Base-by-base conservation (phyloP, 805 yeast species). In the Debaryomyces tyrocola region DNA sequence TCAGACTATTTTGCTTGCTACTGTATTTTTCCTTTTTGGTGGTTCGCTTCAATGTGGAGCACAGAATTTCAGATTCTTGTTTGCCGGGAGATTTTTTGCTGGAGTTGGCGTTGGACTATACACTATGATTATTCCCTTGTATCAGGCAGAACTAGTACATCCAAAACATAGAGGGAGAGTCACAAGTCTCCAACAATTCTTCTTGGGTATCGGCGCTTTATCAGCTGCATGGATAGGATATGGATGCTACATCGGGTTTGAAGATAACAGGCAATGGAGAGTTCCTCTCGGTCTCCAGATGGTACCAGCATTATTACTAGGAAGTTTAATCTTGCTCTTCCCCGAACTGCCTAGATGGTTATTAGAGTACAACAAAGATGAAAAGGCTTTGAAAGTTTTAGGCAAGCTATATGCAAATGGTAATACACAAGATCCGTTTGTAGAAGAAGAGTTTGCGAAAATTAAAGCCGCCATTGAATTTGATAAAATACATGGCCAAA, bases 261-360 rank as follows among this genome's bases (percentile, higher is more conserved):
- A 6, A 7, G 27, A 24, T 24, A 4, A 24, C 27, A 24, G 27
- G 10, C 27, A 24, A 24, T 36, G 39, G 39, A 36, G 39, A 36
- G 15, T 15, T 12, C 15, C 20, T 15, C 20, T 36, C 8, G 39
- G 39, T 36, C 6, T 20, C 9, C 14, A 15, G 8, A n/a, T 14
- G 14, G 21, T 36, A 6, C 21, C 21, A 15, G 20, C 39, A 6
- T 15, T 20, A 20, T 7, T 14, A 6, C 12, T 36, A 7, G 21
- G 20, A 15, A 18, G 10, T 36, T 15, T n/a, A 36, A 20, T 36
- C 2, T 17, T 15, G 27, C 68, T 73, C 52, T 79, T 83, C 76
- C 89, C 88, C 35, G 90, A 84, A 66, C 80, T 86, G 35, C 86
- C 90, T 52, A 70, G 85, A 59, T 84, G 58, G 68, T 74, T 84